A percentile compares a stretch with the other conserved stretches of the same genome.
These are phyloP conservation scores for Knufia fluminis DNA, from an alignment of 2,329 filamentous ascomycete species.

Conservation along the genomic window DNA sequence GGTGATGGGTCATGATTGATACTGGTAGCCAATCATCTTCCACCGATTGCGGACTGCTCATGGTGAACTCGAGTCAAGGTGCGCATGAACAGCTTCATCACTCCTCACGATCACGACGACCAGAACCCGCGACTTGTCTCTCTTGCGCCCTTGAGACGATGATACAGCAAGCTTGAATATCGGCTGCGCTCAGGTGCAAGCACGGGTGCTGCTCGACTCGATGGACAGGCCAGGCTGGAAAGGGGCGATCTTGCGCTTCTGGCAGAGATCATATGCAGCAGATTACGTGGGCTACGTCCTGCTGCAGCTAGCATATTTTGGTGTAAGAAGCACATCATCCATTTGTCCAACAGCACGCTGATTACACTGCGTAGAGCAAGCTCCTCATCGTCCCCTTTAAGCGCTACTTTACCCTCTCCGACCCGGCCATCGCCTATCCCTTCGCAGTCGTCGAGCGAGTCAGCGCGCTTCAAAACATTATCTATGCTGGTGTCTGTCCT, in stretches of 20 bases:
- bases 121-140: too few species aligned
- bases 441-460: slow-evolving; percentile 79
- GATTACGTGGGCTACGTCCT: slow-evolving; percentile 75
- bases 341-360: too few species aligned
- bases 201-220: too few species aligned
- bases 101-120: too few species aligned
- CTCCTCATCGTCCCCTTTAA: slow-evolving; percentile 76
- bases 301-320: slow-evolving; percentile 58
- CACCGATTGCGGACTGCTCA: too few species aligned
- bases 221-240: slow-evolving; percentile 28
- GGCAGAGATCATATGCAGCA: slow-evolving; percentile 68
- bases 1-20: too few species aligned
- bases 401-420: slow-evolving; percentile 84
- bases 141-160: background rate
- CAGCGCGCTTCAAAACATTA: slow-evolving; percentile 59
- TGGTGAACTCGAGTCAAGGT: too few species aligned
- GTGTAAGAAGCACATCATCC: slow-evolving; percentile 11
- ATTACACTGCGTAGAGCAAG: slow-evolving; percentile 52
- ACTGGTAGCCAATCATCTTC: too few species aligned
- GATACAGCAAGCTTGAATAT: background rate
- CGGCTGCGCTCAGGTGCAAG: background rate
- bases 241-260: slow-evolving; percentile 44
- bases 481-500: slow-evolving; percentile 69
- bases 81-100: too few species aligned
- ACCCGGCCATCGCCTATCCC: slow-evolving; percentile 75